Evolutionary conservation across 805 yeast genomes (phyloP).

Genomic region (Blastobotrys americana): DNA sequence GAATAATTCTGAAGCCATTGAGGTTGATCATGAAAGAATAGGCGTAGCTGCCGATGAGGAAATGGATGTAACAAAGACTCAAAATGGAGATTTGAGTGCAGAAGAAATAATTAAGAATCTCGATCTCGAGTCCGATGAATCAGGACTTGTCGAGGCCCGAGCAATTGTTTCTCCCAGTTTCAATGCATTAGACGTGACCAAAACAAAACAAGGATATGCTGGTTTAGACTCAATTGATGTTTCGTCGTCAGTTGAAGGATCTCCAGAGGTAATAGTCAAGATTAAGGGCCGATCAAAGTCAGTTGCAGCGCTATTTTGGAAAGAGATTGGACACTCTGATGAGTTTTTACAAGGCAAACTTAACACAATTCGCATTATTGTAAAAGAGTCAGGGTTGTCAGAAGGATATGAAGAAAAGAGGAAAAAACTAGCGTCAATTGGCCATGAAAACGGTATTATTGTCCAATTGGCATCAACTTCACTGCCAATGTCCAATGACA

Average conservation of each 20-base stretch:
- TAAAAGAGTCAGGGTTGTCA: not conserved
- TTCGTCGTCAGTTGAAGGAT: not conserved
- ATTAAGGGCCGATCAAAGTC: not conserved
- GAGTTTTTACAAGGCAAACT: not conserved
- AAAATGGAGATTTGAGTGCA: not conserved
- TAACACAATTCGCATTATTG: not conserved
- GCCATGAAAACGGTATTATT: not conserved
- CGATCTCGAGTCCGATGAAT: not conserved
- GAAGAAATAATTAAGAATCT: not conserved
- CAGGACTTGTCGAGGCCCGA: not conserved
- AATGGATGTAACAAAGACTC: not conserved
- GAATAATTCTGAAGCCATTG: not conserved
- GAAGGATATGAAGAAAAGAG: not conserved
- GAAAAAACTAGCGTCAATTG: not conserved
- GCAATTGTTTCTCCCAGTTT: not conserved
- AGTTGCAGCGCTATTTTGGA: not conserved
- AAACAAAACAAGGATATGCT: not conserved
- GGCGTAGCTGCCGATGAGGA: not conserved
- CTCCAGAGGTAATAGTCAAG: not conserved
- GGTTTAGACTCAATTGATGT: not conserved
- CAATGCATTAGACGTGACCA: not conserved
- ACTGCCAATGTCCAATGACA: not conserved
- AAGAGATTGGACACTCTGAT: too few relatives aligned
- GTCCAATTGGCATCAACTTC: not conserved
- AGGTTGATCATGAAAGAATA: not conserved